Conservation (phyloP, 768 basidiomycete species). For the Lactifluus piperatus region DNA sequence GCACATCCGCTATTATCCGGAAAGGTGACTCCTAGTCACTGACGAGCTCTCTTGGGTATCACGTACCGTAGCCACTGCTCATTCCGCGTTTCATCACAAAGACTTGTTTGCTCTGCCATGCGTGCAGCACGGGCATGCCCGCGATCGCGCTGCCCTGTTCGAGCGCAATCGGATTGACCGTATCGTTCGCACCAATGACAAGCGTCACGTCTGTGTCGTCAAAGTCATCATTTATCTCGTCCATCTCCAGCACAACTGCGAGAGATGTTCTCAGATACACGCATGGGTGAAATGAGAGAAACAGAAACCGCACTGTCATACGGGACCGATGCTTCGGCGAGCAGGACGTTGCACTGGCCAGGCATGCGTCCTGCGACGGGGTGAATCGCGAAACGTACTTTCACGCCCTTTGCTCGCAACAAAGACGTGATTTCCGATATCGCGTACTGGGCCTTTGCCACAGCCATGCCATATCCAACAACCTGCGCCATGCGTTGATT, state of each 20-base stretch:
- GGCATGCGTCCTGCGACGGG: constrained; percentile 93
- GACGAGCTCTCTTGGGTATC: not conserved
- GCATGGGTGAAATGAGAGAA: not conserved
- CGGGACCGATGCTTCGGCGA: constrained; percentile 85
- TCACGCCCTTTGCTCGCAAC: constrained; percentile 64
- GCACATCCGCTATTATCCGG: constrained; percentile 61
- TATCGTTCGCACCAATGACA: constrained; percentile 89
- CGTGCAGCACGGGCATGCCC: constrained; percentile 87
- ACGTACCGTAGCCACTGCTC: constrained; percentile 74
- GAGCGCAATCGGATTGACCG: constrained; percentile 84
- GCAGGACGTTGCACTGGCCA: constrained; percentile 85
- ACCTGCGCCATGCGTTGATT: constrained; percentile 34
- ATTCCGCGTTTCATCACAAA: constrained; percentile 91
- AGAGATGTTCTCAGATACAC: not conserved
- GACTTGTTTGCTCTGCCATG: constrained; percentile 90
- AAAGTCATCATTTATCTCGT: constrained; percentile 92
- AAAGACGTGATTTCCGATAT: constrained; percentile 67
- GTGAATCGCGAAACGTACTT: constrained; percentile 81
- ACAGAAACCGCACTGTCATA: constrained; percentile 59
- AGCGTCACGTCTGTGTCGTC: constrained; percentile 81
- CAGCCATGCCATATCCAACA: constrained; percentile 87
- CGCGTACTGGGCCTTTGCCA: constrained; percentile 79
- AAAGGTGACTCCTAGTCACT: not conserved
- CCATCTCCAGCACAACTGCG: constrained; percentile 84
- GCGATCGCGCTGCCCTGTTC: constrained; percentile 84